Base-by-base conservation (phyloP, 345 rosid species). In the Crucihimalaya himalaica region DNA sequence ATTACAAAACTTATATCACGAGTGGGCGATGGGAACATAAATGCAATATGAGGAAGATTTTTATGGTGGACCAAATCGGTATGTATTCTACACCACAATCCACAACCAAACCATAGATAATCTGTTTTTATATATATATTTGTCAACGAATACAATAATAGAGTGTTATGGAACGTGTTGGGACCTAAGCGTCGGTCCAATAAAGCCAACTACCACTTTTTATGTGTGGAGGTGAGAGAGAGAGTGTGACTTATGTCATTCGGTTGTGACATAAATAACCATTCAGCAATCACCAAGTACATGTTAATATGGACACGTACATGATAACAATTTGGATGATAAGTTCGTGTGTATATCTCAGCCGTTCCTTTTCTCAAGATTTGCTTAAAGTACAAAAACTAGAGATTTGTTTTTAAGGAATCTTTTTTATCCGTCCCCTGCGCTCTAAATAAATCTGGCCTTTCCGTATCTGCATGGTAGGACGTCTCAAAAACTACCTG, bases 201-300 rank as follows among this genome's bases (percentile, higher is more conserved):
- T 55, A 18, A 67, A 40, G 39, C 53, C 52, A 68, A 68, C 72
- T 8, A 68, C 72, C 63, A 68, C 18, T 39, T 68, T 43, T 40
- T 16, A 11, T 52, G 19, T 40, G 53, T 68, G 62, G 51, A 53
- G 2, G 18, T 2, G 35, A 40, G 29, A 29, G 28, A 15, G 11
- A 51, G 31, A 34, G 29, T 20, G 70, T 35, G 9, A 68, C 39
- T 65, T 18, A 6, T 64, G 19, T 27, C 23, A 63, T 40, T 15
- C 31, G 32, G 40, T 23, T n/a, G 67, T 43, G n/a, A 62, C 47
- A 35, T 11, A 42, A 2, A 27, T 25, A 21, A 58, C 15, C 46
- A 59, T 59, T 59, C 29, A 60, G 48, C 31, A 60, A 60, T 20
- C 65, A 60, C 65, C 52, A 42, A 63, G 67, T 43, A 27, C 67